Evolutionary conservation across 2,329 filamentous ascomycete species (phyloP), one percentile per base, ranked within the genome.

Genomic region (Ilyonectria mors-panacis): DNA sequence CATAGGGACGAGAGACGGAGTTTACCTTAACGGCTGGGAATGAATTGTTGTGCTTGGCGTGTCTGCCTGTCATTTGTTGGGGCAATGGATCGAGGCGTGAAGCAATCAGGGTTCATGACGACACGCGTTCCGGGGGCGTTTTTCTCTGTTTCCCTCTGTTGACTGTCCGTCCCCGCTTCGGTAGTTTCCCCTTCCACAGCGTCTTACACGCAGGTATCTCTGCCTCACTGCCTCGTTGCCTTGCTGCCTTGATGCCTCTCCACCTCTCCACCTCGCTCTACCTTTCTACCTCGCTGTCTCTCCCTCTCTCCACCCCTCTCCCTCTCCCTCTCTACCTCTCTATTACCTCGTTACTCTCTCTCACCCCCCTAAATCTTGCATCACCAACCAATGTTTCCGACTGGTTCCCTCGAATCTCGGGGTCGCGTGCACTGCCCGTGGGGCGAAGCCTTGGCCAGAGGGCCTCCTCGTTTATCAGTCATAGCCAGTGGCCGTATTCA

Each of bases 41-140:
- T 26, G 39, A 42, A 50, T 50, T 28, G 45, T 50, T 50, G 45
- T 50, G 39, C 39, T 17, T 39, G 13, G 17, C 37, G 37, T 17
- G 37, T n/a, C 15, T 19, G 39, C 15, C 39, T 42, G 39, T 42
- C 39, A 42, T 42, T 42, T 42, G 39, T 42, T 42, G 39, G 39
- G 39, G 17, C 37, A 39, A 17, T 17, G 15, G 8, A 42, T 19
- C 15, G 39, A 42, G 39, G 39, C 39, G 39, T n/a, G 45, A 45
- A 35, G 19, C 19, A 37, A 62, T 35, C 19, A 37, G 57, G 26
- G 4, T 17, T 65, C 54, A 59, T 65, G 61, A 60, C 42, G 64
- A 70, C 60, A 68, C 65, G 69, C 65, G 61, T 66, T n/a, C 7
- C 15, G 15, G 37, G 13, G 37, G 15, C 13, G 6, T 42, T 42